phyloP scores from a whole-genome alignment of 495 filamentous ascomycete genomes.

The Hyaloscypha bicolor region DNA sequence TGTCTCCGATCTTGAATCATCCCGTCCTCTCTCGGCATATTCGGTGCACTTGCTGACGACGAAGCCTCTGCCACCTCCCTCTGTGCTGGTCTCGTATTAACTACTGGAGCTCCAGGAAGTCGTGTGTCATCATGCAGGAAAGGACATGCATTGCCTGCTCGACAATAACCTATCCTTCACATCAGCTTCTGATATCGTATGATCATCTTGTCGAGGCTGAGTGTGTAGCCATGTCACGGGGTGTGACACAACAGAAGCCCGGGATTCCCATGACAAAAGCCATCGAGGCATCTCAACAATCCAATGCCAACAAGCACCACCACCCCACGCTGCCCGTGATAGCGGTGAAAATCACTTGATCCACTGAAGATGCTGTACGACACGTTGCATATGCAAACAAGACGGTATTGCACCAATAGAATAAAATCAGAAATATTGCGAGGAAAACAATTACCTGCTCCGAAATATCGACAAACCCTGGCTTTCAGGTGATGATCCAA shows the following conservation, averaged over 20 bases:
- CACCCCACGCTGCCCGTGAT: constrained; percentile 11
- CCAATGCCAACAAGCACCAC: constrained; percentile 18
- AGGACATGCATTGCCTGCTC: constrained; percentile 29
- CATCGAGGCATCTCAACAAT: constrained; percentile 9
- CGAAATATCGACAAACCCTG: constrained; percentile 32
- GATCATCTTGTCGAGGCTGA: constrained; percentile 6
- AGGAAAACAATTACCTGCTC: constrained; percentile 25
- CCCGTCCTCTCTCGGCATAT: constrained; percentile 7
- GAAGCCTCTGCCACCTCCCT: constrained; percentile 5
- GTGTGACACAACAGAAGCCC: neutral
- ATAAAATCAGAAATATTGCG: constrained; percentile 22
- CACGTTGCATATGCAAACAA: constrained; percentile 27
- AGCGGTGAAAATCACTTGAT: constrained; percentile 31
- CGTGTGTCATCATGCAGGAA: constrained; percentile 31
- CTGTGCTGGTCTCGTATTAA: neutral
- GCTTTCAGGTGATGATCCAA: constrained; percentile 6
- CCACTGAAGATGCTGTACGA: constrained; percentile 29
- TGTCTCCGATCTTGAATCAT: constrained; percentile 32
- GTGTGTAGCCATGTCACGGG: constrained; percentile 21
- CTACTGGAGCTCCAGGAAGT: constrained; percentile 10
- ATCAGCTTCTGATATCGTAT: constrained; percentile 24
- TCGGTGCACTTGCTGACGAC: constrained; percentile 1
- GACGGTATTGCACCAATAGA: constrained; percentile 22
- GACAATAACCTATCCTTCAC: constrained; percentile 27
- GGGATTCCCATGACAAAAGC: neutral